phyloP scores from a whole-genome alignment of 2,329 filamentous ascomycete species.

The Talaromyces funiculosus region DNA sequence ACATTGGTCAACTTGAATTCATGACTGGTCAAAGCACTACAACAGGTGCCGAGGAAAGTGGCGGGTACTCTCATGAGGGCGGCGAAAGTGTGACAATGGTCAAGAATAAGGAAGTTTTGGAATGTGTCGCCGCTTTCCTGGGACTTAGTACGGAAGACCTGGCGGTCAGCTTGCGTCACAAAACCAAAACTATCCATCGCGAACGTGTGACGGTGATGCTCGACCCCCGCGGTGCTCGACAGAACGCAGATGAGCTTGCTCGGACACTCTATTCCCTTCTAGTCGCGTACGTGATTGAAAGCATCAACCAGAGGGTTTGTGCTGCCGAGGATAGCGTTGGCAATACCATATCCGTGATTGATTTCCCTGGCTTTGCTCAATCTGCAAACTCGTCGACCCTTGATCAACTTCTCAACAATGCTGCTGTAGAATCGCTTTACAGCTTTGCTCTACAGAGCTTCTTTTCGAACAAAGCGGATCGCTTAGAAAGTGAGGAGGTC shows the following conservation, averaged over 20 bases:
- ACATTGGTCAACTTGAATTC: conserved; percentile 96
- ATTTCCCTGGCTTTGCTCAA: conserved; percentile 93
- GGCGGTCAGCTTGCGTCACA: conserved; percentile 85
- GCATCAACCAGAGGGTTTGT: conserved; percentile 82
- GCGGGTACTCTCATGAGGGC: conserved; percentile 93
- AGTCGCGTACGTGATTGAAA: conserved; percentile 90
- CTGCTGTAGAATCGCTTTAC: conserved; percentile 85
- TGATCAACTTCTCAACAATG: conserved; percentile 92
- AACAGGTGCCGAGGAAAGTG: conserved; percentile 79
- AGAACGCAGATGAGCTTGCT: conserved; percentile 89
- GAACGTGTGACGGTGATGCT: conserved; percentile 99
- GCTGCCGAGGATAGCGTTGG: conserved; percentile 80
- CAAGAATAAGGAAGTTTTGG: conserved; percentile 86
- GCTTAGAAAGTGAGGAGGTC: conserved; percentile 91
- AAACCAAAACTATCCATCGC: conserved; percentile 91
- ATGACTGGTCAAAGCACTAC: conserved; percentile 74
- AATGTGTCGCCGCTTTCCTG: conserved; percentile 86
- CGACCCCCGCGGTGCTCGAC: conserved; percentile 80
- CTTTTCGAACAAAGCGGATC: conserved; percentile 88
- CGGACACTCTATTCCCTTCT: conserved; percentile 89
- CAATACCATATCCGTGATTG: conserved; percentile 91
- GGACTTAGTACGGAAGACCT: conserved; percentile 76
- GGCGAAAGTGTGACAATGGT: conserved; percentile 79
- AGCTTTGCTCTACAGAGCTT: conserved; percentile 92
- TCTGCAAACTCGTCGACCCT: conserved; percentile 76